Evolutionary conservation across 2,329 filamentous ascomycete genomes (phyloP).

Genomic region (Coniochaeta sp.): DNA sequence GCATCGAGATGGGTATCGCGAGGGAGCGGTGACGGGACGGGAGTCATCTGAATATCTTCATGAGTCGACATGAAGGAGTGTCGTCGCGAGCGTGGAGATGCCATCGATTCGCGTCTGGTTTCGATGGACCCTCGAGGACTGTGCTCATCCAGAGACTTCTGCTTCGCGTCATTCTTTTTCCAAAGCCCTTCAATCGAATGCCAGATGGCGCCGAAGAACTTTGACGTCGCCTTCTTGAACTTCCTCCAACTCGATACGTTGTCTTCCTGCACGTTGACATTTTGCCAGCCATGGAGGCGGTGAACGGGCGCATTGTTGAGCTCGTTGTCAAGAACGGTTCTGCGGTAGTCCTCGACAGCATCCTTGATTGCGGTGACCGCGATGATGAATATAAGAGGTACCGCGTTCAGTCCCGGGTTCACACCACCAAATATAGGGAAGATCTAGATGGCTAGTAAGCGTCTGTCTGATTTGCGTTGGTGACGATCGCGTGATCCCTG

Average conservation of each 20-base stretch:
- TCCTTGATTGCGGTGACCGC: slow-evolving; percentile 87
- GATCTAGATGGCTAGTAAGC: slow-evolving; percentile 51
- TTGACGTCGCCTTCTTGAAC: slow-evolving; percentile 82
- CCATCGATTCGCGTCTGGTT: slow-evolving; percentile 48
- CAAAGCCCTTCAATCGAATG: slow-evolving; percentile 37
- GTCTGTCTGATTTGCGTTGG: neutral
- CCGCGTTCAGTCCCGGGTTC: slow-evolving; percentile 83
- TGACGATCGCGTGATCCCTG: neutral
- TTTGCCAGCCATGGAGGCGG: slow-evolving; percentile 78
- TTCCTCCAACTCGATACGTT: slow-evolving; percentile 78
- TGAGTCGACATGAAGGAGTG: slow-evolving; percentile 46
- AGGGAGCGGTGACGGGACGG: slow-evolving; percentile 74
- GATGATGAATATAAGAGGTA: slow-evolving; percentile 89
- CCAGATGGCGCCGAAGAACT: slow-evolving; percentile 47
- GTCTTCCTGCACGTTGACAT: slow-evolving; percentile 88
- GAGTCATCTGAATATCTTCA: slow-evolving; percentile 90
- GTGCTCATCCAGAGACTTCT: slow-evolving; percentile 39
- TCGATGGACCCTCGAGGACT: slow-evolving; percentile 60
- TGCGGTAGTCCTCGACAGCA: slow-evolving; percentile 87
- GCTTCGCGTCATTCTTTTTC: slow-evolving; percentile 39
- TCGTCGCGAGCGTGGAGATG: slow-evolving; percentile 39
- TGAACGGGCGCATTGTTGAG: slow-evolving; percentile 96
- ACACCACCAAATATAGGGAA: slow-evolving; percentile 92
- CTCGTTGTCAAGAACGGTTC: slow-evolving; percentile 85
- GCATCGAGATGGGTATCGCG: slow-evolving; percentile 17